phyloP scores from a whole-genome alignment of 148 eudicot genomes.

The Linanthus parryae region DNA sequence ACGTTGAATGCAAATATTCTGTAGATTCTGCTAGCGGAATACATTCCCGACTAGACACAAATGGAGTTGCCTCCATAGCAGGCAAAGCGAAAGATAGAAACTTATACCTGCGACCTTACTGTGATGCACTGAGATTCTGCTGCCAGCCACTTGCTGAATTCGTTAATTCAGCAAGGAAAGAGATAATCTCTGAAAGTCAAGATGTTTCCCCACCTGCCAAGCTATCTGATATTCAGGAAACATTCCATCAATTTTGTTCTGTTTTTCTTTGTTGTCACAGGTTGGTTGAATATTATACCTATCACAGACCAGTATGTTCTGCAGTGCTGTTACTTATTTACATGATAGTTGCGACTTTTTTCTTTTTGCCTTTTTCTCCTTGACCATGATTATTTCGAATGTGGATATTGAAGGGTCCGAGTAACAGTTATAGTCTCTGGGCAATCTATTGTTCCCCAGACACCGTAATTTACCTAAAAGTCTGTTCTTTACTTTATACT shows the following conservation, averaged over 20 bases:
- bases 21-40: not conserved
- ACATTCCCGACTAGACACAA: constrained; percentile 1
- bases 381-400: too few relatives aligned
- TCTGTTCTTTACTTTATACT: too few relatives aligned
- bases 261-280: constrained; percentile 35
- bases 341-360: too few relatives aligned
- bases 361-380: too few relatives aligned
- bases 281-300: constrained; percentile 43
- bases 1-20: constrained; percentile 6
- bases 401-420: too few relatives aligned
- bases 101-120: constrained; percentile 27
- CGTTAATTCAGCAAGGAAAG: constrained; percentile 46
- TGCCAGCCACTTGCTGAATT: constrained; percentile 71
- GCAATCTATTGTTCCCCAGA: too few relatives aligned
- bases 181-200: constrained; percentile 36
- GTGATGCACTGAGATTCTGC: constrained; percentile 64
- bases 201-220: constrained; percentile 18
- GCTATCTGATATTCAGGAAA: constrained; percentile 33
- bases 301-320: not conserved
- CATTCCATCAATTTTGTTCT: constrained; percentile 41
- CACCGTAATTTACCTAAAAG: too few relatives aligned
- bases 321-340: not conserved
- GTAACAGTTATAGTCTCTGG: too few relatives aligned
- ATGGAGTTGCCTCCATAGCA: constrained; percentile 2
- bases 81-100: constrained; percentile 15